These are phyloP conservation scores for Graphilbum fragrans DNA, from an alignment of 2,329 filamentous ascomycete genomes.

Conservation along the genomic window DNA sequence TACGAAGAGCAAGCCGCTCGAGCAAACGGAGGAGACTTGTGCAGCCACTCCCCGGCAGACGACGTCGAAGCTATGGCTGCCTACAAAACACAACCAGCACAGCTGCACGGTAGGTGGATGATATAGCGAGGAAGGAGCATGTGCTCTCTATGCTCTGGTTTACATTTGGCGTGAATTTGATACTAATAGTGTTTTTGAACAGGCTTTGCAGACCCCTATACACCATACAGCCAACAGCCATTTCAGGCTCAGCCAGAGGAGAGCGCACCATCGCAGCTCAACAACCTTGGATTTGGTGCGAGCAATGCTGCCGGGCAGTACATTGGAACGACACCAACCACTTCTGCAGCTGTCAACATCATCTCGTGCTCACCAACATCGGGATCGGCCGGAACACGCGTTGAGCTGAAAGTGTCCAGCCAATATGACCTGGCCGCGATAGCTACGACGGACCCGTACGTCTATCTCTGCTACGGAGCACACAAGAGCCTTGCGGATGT, in stretches of 20 bases:
- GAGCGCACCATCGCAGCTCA: conserved; percentile 38
- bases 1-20: conserved; percentile 44
- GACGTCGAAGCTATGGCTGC: conserved; percentile 65
- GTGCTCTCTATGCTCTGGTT: not conserved
- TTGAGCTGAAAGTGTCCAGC: conserved; percentile 63
- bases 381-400: conserved; percentile 56
- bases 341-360: conserved; percentile 29
- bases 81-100: conserved; percentile 67
- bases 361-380: conserved; percentile 57
- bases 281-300: conserved; percentile 43
- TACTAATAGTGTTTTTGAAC: conserved; percentile 5
- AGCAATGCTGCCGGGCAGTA: conserved; percentile 48
- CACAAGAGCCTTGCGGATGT: conserved; percentile 58
- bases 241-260: conserved; percentile 36
- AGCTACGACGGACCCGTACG: conserved; percentile 39
- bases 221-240: conserved; percentile 35
- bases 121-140: conserved; percentile 5
- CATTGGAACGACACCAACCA: conserved; percentile 23
- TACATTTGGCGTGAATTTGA: too few species aligned
- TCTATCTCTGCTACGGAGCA: conserved; percentile 67
- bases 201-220: conserved; percentile 33
- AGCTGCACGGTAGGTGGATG: conserved; percentile 71
- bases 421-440: conserved; percentile 57
- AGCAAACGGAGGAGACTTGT: conserved; percentile 36
- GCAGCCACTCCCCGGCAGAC: conserved; percentile 43